Evolutionary conservation across 2,329 filamentous ascomycete species (phyloP).

Genomic region (Sporothrix brasiliensis): DNA sequence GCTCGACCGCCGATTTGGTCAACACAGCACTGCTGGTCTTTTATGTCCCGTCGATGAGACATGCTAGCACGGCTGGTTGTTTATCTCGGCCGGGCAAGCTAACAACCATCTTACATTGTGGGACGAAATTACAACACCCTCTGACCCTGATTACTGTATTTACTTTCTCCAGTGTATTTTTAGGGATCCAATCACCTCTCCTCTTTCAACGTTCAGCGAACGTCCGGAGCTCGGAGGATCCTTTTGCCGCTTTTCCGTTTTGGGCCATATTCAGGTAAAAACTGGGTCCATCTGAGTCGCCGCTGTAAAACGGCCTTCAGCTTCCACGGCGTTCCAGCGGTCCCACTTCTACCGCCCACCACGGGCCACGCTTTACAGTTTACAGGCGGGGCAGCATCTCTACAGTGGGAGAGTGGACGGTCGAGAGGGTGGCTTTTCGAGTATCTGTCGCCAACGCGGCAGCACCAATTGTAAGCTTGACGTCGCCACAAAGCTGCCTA

Average conservation of each 20-base stretch:
- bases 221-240: slow-evolving; percentile 6
- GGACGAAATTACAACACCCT: no score
- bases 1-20: no score
- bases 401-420: no score
- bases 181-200: not conserved
- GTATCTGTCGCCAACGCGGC: not conserved
- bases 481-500: slow-evolving; percentile 34
- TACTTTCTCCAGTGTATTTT: not conserved
- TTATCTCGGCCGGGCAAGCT: no score
- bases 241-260: slow-evolving; percentile 27
- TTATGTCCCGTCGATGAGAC: no score
- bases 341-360: slow-evolving; percentile 17
- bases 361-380: not conserved
- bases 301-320: no score
- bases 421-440: no score
- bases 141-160: not conserved
- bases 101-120: no score
- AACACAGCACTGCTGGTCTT: no score
- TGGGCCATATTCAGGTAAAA: not conserved
- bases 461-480: slow-evolving; percentile 28
- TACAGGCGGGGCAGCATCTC: not conserved
- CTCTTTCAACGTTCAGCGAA: not conserved
- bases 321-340: slow-evolving; percentile 17
- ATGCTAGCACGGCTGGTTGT: no score
- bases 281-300: not conserved